These are phyloP conservation scores for Auricularia auricula-judae DNA, from an alignment of 768 basidiomycete species.

Conservation along the genomic window DNA sequence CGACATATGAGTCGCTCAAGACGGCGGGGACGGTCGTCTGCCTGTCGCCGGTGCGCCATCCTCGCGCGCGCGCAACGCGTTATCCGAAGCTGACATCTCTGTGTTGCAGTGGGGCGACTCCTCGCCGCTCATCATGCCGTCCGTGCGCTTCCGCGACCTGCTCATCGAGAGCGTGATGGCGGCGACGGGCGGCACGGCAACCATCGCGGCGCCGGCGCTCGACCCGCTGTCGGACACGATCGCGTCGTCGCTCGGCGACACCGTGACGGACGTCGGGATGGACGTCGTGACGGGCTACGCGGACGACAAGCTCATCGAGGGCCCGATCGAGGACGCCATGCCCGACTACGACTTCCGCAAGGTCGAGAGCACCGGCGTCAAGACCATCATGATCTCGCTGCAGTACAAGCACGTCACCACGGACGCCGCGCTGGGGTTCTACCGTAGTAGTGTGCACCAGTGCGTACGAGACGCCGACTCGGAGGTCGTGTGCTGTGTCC, in stretches of 20 bases:
- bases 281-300: slow-evolving; percentile 27
- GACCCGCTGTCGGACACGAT: slow-evolving; percentile 44
- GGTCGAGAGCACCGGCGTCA: slow-evolving; percentile 45
- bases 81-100: not conserved
- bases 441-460: not conserved
- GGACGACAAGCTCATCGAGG: slow-evolving; percentile 41
- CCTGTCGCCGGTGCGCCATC: slow-evolving; percentile 32
- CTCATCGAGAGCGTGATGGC: slow-evolving; percentile 50
- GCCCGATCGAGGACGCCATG: slow-evolving; percentile 35
- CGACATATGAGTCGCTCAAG: slow-evolving; percentile 49
- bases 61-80: not conserved
- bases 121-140: slow-evolving; percentile 49
- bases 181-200: slow-evolving; percentile 37
- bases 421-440: slow-evolving; percentile 29
- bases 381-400: slow-evolving; percentile 46
- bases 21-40: slow-evolving; percentile 51
- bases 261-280: slow-evolving; percentile 44
- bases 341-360: slow-evolving; percentile 29
- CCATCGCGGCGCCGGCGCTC: slow-evolving; percentile 39
- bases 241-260: slow-evolving; percentile 39
- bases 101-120: slow-evolving; percentile 42
- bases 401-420: slow-evolving; percentile 46
- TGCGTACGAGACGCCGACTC: not conserved
- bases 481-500: no score
- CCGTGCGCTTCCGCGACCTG: slow-evolving; percentile 54